Conservation (phyloP, 345 rosid genomes). For the Triadica sebifera region DNA sequence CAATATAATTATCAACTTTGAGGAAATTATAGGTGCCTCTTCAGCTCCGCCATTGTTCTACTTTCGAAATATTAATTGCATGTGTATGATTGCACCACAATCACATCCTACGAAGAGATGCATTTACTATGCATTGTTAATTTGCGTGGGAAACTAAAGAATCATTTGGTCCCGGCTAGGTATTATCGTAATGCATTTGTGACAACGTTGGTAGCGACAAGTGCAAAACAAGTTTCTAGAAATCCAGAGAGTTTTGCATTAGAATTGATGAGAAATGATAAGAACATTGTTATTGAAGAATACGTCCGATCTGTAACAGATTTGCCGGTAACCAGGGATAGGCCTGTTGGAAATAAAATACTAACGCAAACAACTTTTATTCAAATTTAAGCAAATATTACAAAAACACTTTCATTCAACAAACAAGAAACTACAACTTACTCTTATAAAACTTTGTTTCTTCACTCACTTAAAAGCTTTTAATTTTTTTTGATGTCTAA, state of each 20-base stretch:
- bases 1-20: constrained; percentile 2
- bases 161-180: constrained; percentile 6
- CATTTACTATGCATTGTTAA: constrained; percentile 1
- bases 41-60: constrained; percentile 15
- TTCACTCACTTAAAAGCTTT: no score
- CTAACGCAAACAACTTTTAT: no score
- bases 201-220: constrained; percentile 25
- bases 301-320: constrained; percentile 20
- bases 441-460: no score
- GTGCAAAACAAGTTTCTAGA: constrained; percentile 10
- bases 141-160: not conserved
- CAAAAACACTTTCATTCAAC: no score
- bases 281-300: constrained; percentile 26
- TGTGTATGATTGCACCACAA: constrained; percentile 24
- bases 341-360: no score
- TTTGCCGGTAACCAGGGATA: constrained; percentile 12
- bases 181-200: constrained; percentile 44
- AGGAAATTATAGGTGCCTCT: not conserved
- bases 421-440: no score
- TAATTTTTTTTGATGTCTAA: no score
- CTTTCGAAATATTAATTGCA: constrained; percentile 23
- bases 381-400: no score
- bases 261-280: constrained; percentile 28
- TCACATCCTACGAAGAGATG: constrained; percentile 15
- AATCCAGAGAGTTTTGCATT: constrained; percentile 37